Conservation (phyloP, 1,284 basidiomycete species). For the Naganishia sp. region DNA sequence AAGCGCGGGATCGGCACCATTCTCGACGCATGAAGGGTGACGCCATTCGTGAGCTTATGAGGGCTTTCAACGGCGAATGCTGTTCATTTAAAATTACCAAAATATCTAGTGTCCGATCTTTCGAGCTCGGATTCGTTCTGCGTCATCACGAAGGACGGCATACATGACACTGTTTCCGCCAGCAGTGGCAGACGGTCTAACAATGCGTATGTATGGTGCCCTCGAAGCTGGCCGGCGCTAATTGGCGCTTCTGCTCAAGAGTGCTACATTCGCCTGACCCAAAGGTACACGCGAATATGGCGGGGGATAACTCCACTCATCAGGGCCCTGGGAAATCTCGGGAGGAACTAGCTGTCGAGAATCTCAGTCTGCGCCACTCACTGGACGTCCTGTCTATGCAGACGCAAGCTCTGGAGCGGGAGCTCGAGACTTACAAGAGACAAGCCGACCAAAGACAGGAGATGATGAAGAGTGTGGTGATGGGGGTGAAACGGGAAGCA, state of each 20-base stretch:
- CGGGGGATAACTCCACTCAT: no score
- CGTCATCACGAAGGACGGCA: slow-evolving; percentile 8
- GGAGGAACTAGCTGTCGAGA: slow-evolving; percentile 53
- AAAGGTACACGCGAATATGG: background rate
- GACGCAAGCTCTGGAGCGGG: slow-evolving; percentile 42
- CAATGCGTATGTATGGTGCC: background rate
- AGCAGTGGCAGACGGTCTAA: background rate
- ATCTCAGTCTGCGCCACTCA: slow-evolving; percentile 47
- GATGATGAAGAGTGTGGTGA: slow-evolving; percentile 45
- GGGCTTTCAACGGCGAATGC: background rate
- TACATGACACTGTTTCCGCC: background rate
- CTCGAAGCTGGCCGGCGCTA: no score
- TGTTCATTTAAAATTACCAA: background rate
- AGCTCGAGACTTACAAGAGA: slow-evolving; percentile 39
- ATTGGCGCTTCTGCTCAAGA: no score
- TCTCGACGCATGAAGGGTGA: background rate
- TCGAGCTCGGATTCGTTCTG: slow-evolving; percentile 20
- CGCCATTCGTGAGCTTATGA: background rate
- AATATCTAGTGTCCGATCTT: slow-evolving; percentile 13
- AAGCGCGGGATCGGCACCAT: background rate
- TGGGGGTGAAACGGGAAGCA: slow-evolving; percentile 39
- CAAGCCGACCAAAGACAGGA: slow-evolving; percentile 45
- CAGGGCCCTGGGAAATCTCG: slow-evolving; percentile 43
- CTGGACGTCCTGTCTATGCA: slow-evolving; percentile 50
- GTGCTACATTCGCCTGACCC: background rate